Base-by-base conservation (phyloP, 2,329 filamentous ascomycete species). In the Pseudogymnoascus sp. region DNA sequence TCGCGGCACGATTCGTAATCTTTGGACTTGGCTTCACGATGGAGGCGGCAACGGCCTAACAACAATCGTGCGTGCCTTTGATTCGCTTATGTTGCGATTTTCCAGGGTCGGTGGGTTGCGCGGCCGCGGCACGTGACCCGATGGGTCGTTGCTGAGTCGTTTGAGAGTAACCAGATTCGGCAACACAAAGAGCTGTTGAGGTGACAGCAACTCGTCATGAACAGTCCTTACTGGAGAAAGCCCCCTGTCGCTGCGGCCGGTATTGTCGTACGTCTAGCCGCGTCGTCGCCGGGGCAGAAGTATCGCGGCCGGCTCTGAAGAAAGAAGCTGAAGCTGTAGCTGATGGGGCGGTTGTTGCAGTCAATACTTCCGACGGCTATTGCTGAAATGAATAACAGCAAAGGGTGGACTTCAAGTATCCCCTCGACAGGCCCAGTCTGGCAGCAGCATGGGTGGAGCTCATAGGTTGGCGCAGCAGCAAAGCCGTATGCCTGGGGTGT, bases 11-110 rank as follows among this genome's bases (percentile, higher is more conserved):
- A 56, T 56, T 56, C 46, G 46, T 56, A 56, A 53, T 56, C 46
- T 56, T 56, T 19, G 9, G 46, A 56, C 46, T 56, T 56, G 46
- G n/a, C 46, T 56, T 56, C 46, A 56, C 46, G 46, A 56, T 56
- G 46, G 46, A 56, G n/a, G 46, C 46, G 31, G 31, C 31, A 7
- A 26, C 46, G 46, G 46, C 26, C 46, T 56, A 56, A 56, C 46
- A 56, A 56, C 46, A 56, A 56, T 56, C 46, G 46, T 56, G 46
- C 46, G 46, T 56, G 26, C 46, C 46, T 56, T 56, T 33, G 26
- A 26, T n/a, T 56, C 46, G 46, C 46, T 56, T 56, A 56, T 7
- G 46, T 56, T 31, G 26, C 6, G 46, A 56, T 56, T 56, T 56
- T 56, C 15, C 26, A 17, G 10, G 46, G 7, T 31, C 29, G 46